A percentile compares a stretch with the other conserved stretches of the same genome.
Evolutionary conservation across 192 early-diverging fungal species (phyloP).

Genomic region (Coemansia sp.): DNA sequence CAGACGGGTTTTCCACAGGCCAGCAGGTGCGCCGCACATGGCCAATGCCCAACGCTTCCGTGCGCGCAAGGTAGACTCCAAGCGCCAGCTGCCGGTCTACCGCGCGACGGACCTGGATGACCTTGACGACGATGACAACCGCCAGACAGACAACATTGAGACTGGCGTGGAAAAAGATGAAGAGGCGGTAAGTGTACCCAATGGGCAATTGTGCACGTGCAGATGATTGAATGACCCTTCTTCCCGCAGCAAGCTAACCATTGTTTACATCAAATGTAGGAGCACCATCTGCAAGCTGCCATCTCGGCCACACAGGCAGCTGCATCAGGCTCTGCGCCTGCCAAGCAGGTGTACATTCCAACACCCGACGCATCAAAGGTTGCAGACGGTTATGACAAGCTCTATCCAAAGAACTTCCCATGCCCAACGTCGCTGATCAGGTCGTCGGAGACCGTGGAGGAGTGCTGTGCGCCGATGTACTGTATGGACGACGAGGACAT

Average conservation of each 20-base stretch:
- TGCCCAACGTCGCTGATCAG: conserved; percentile 79
- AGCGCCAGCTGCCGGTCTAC: conserved; percentile 79
- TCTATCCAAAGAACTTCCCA: conserved; percentile 68
- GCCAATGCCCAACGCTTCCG: conserved; percentile 64
- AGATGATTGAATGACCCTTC: conserved; percentile 7
- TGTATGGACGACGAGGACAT: conserved; percentile 87
- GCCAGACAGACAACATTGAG: conserved; percentile 55
- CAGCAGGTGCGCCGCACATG: conserved; percentile 23
- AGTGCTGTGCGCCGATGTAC: conserved; percentile 82
- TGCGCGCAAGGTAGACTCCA: conserved; percentile 85
- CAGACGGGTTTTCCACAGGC: conserved; percentile 1
- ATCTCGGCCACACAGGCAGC: conserved; percentile 75
- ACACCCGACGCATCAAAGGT: conserved; percentile 84
- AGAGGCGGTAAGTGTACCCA: conserved; percentile 60
- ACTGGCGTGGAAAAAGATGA: conserved; percentile 99
- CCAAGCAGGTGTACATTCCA: conserved; percentile 75
- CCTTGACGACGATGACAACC: conserved; percentile 75
- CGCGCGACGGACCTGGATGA: conserved; percentile 80
- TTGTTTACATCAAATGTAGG: conserved; percentile 52
- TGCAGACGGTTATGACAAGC: conserved; percentile 65
- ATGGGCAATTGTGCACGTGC: conserved; percentile 18
- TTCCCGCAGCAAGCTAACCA: conserved; percentile 5
- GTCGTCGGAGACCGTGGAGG: conserved; percentile 86
- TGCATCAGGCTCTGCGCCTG: conserved; percentile 57
- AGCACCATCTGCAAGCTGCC: conserved; percentile 93